Percentiles rank a stretch among this genome's conserved stretches.
phyloP scores from a whole-genome alignment of 805 yeast genomes.

The Huiozyma sinensis region DNA sequence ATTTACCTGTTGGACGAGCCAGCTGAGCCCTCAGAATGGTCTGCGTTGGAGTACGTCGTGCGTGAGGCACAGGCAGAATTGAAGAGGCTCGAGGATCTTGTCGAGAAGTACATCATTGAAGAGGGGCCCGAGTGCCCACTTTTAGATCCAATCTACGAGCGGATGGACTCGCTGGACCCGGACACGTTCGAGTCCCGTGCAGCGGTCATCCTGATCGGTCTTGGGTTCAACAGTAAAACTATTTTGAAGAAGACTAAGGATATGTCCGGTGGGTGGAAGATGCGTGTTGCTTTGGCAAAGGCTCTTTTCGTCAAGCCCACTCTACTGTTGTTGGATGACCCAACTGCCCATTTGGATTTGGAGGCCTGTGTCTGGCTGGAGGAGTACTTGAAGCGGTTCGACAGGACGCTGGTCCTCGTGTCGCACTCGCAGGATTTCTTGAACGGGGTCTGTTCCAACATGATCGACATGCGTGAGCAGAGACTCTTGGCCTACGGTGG shows the following conservation, averaged over 20 bases:
- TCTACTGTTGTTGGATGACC: slow-evolving; percentile 87
- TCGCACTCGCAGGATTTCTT: slow-evolving; percentile 99
- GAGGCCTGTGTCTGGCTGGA: slow-evolving; percentile 99
- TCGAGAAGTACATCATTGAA: slow-evolving; percentile 77
- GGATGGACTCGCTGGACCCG: slow-evolving; percentile 93
- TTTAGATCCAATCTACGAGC: slow-evolving; percentile 85
- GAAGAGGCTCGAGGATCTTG: slow-evolving; percentile 80
- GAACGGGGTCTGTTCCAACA: slow-evolving; percentile 95
- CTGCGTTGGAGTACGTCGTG: slow-evolving; percentile 93
- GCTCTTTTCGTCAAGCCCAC: slow-evolving; percentile 98
- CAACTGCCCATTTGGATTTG: slow-evolving; percentile 97
- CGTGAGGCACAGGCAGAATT: slow-evolving; percentile 91
- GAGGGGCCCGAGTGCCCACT: slow-evolving; percentile 90
- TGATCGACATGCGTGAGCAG: slow-evolving; percentile 94
- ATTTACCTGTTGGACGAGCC: slow-evolving; percentile 93
- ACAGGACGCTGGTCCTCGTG: slow-evolving; percentile 84
- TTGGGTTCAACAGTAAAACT: slow-evolving; percentile 84
- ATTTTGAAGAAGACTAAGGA: slow-evolving; percentile 92
- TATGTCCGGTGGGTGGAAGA: slow-evolving; percentile 99
- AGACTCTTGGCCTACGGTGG: slow-evolving; percentile 78
- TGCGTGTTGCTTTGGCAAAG: slow-evolving; percentile 98
- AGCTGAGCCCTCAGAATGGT: slow-evolving; percentile 83
- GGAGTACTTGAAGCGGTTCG: slow-evolving; percentile 91
- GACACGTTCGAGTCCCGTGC: slow-evolving; percentile 94
- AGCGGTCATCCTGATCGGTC: slow-evolving; percentile 89